Conservation (phyloP, 1,139 yeast genomes). For the Lodderomyces beijingensis region DNA sequence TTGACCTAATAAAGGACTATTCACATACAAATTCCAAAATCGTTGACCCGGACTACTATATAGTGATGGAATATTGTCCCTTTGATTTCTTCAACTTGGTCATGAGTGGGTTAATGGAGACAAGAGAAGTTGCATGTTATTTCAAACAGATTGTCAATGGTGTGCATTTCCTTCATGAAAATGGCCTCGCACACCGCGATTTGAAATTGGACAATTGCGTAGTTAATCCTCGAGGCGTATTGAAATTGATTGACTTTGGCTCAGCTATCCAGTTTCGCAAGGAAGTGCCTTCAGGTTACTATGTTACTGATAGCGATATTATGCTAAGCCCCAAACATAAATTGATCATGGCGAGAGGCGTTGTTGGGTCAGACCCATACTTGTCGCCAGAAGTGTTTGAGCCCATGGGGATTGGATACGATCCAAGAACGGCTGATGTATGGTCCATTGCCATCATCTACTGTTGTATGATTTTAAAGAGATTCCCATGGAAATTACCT, state of each 20-base stretch:
- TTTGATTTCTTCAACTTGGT: slow-evolving; percentile 74
- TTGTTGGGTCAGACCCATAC: slow-evolving; percentile 80
- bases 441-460: slow-evolving; percentile 78
- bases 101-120: slow-evolving; percentile 64
- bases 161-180: slow-evolving; percentile 54
- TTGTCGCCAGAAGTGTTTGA: slow-evolving; percentile 72
- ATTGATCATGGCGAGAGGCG: slow-evolving; percentile 51
- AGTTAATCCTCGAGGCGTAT: slow-evolving; percentile 54
- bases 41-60: slow-evolving; percentile 42
- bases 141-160: slow-evolving; percentile 65
- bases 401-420: slow-evolving; percentile 45
- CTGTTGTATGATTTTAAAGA: slow-evolving; percentile 66
- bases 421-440: slow-evolving; percentile 68
- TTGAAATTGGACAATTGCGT: slow-evolving; percentile 76
- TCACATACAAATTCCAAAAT: slow-evolving; percentile 22
- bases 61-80: slow-evolving; percentile 74
- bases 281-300: slow-evolving; percentile 23
- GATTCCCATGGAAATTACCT: slow-evolving; percentile 82
- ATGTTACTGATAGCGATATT: slow-evolving; percentile 22
- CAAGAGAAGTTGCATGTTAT: slow-evolving; percentile 60
- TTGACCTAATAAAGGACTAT: slow-evolving; percentile 50
- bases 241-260: slow-evolving; percentile 75
- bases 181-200: slow-evolving; percentile 76
- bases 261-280: slow-evolving; percentile 63
- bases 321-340: slow-evolving; percentile 20